These are phyloP conservation scores for Xylaria sp. DNA, from an alignment of 2,329 filamentous ascomycete species.

Conservation along the genomic window DNA sequence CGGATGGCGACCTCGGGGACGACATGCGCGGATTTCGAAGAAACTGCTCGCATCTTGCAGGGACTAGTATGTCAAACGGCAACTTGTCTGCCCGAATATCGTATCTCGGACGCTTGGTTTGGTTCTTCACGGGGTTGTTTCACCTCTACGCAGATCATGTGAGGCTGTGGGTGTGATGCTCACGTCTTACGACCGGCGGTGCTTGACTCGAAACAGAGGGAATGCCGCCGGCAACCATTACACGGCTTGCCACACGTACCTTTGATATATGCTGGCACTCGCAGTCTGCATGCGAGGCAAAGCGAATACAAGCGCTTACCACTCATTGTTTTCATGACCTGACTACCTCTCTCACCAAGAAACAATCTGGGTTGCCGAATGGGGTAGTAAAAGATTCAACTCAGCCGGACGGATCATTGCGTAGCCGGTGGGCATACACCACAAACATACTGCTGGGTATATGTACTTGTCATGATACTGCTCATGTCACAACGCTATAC, in stretches of 20 bases:
- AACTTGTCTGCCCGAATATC: neutral
- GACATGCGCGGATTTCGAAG: neutral
- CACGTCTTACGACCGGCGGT: neutral
- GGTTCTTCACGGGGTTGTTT: constrained; percentile 10
- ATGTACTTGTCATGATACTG: neutral
- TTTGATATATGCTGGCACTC: neutral
- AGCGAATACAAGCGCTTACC: constrained; percentile 5
- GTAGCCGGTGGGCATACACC: neutral
- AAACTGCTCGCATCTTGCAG: neutral
- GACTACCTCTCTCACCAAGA: neutral
- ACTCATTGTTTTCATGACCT: neutral
- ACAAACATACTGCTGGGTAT: neutral
- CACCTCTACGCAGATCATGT: constrained; percentile 16
- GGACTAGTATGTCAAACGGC: constrained; percentile 2
- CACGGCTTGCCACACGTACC: constrained; percentile 10
- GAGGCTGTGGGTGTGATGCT: neutral
- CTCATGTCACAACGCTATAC: neutral
- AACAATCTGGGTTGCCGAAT: neutral
- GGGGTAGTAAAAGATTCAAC: neutral
- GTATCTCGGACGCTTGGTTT: neutral
- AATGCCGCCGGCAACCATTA: constrained; percentile 16
- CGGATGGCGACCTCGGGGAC: neutral
- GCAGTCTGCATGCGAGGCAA: constrained; percentile 8
- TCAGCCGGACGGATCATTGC: neutral
- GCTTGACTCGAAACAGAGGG: neutral